A percentile compares a stretch with the other conserved stretches of the same genome.
phyloP scores from a whole-genome alignment of 805 yeast genomes.

The Lipomyces sp. region DNA sequence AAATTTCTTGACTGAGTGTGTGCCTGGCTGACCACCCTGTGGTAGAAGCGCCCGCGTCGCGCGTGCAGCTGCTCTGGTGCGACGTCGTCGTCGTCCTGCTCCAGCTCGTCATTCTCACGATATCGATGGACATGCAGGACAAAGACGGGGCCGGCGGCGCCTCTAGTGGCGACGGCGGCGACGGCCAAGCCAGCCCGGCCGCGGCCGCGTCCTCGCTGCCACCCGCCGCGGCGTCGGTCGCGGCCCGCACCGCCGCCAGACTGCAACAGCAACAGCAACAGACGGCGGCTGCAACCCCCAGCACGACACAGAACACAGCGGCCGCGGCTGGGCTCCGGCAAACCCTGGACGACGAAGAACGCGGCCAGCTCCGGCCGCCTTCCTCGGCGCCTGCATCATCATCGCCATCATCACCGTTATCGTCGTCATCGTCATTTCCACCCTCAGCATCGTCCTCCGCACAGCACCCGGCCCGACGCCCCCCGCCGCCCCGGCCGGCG shows the following conservation, averaged over 20 bases:
- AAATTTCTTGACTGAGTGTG: background rate
- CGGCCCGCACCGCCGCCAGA: slow-evolving; percentile 2
- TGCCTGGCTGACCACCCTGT: background rate
- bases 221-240: slow-evolving; percentile 15
- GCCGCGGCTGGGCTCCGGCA: slow-evolving; percentile 1
- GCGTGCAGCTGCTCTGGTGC: slow-evolving; percentile 7
- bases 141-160: background rate
- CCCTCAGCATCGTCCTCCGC: background rate
- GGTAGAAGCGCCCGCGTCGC: slow-evolving; percentile 20
- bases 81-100: slow-evolving; percentile 13
- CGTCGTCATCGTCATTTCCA: background rate
- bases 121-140: slow-evolving; percentile 5
- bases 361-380: slow-evolving; percentile 2
- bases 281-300: background rate
- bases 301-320: slow-evolving; percentile 1
- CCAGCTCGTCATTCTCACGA: slow-evolving; percentile 12
- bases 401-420: background rate
- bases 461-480: background rate
- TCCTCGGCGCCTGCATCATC: background rate
- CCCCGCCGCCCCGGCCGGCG: background rate
- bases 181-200: background rate
- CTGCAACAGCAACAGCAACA: slow-evolving; percentile 1
- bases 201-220: slow-evolving; percentile 4
- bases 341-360: slow-evolving; percentile 21
- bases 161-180: background rate